Conservation (phyloP, 169 alveolate species). For the Plasmodium vinckei region DNA sequence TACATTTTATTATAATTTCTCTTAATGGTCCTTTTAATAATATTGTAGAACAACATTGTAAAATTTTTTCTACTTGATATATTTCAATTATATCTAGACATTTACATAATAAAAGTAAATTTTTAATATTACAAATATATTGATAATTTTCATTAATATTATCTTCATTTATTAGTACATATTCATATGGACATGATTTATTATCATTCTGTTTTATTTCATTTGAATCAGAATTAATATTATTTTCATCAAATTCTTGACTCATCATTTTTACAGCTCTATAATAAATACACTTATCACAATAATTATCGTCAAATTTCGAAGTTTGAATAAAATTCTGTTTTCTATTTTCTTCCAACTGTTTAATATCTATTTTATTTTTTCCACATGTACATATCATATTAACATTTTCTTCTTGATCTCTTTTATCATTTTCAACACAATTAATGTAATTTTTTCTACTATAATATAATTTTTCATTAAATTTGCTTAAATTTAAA, state of each 20-base stretch:
- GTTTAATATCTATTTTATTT: conserved; percentile 14
- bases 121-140: conserved; percentile 66
- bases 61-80: conserved; percentile 62
- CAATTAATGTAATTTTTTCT: conserved; percentile 59
- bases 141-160: conserved; percentile 68
- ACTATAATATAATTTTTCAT: conserved; percentile 48
- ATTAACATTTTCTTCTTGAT: conserved; percentile 27
- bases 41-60: conserved; percentile 46
- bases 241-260: background rate
- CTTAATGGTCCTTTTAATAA: conserved; percentile 55
- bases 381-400: conserved; percentile 62
- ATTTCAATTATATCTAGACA: conserved; percentile 63
- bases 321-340: conserved; percentile 23
- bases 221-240: background rate
- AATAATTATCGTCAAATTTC: conserved; percentile 41
- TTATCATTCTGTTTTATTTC: background rate
- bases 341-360: conserved; percentile 34
- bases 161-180: conserved; percentile 58
- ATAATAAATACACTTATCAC: conserved; percentile 65
- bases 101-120: conserved; percentile 52
- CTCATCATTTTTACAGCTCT: conserved; percentile 4
- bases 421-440: conserved; percentile 48
- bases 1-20: conserved; percentile 69
- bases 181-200: conserved; percentile 1
- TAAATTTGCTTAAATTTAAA: conserved; percentile 34